phyloP scores from a whole-genome alignment of 2,329 filamentous ascomycete genomes.

The Calonectria leucothoes region DNA sequence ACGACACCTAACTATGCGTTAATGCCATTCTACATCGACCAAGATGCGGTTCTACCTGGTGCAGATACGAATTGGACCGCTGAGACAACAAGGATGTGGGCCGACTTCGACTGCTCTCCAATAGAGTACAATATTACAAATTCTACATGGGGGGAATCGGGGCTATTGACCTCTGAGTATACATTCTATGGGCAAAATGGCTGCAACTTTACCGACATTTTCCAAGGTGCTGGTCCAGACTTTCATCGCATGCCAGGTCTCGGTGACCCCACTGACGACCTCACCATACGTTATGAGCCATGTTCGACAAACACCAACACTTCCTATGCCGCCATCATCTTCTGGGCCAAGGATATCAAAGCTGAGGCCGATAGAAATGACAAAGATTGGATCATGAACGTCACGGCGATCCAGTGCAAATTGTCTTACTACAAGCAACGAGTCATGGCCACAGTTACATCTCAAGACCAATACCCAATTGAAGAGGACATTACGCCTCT shows the following conservation, averaged over 20 bases:
- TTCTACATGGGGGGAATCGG: not conserved
- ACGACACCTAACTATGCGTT: not conserved
- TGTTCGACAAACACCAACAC: not conserved
- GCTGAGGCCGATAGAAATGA: not conserved
- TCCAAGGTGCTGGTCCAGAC: not conserved
- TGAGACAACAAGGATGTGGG: slow-evolving; percentile 4
- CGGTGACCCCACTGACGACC: not conserved
- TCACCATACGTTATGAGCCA: not conserved
- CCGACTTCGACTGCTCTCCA: not conserved
- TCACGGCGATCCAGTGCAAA: not conserved
- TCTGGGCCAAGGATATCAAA: not conserved
- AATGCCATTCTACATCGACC: not conserved
- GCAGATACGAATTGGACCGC: not conserved
- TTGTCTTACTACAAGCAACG: not conserved
- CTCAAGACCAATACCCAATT: not conserved
- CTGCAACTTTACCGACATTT: not conserved
- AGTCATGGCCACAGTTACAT: not conserved
- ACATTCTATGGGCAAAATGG: not conserved
- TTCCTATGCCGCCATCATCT: not conserved
- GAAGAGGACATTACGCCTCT: not conserved
- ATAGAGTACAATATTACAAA: not conserved
- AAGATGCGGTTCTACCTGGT: not conserved
- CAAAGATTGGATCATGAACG: not conserved
- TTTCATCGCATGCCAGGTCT: not conserved
- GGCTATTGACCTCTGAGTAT: not conserved